Evolutionary conservation across 345 rosid species (phyloP).

Genomic region (Camelina hispida): DNA sequence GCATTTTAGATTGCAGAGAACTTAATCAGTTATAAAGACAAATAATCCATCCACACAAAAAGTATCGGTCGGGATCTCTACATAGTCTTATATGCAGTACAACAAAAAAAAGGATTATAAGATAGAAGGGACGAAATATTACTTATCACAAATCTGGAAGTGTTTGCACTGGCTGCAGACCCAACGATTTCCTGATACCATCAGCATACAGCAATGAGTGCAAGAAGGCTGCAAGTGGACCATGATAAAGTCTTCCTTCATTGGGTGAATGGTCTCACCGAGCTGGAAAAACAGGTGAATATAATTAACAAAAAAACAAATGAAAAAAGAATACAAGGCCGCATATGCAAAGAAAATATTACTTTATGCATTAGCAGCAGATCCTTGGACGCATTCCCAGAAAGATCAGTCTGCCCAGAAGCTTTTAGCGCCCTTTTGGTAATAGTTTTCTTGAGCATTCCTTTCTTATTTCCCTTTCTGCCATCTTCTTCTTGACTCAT

Average conservation of each 20-base stretch:
- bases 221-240: slow-evolving; percentile 98
- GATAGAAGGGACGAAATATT: slow-evolving; percentile 45
- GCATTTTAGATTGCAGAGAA: slow-evolving; percentile 28
- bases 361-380: slow-evolving; percentile 97
- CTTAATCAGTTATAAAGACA: slow-evolving; percentile 4
- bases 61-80: not conserved
- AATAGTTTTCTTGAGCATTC: slow-evolving; percentile 80
- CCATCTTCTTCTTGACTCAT: slow-evolving; percentile 97
- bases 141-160: slow-evolving; percentile 96
- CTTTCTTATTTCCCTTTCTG: slow-evolving; percentile 90
- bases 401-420: slow-evolving; percentile 95
- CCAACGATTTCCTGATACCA: slow-evolving; percentile 95
- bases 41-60: slow-evolving; percentile 3
- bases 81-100: slow-evolving; percentile 6
- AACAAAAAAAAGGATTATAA: not conserved
- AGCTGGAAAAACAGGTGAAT: slow-evolving; percentile 60
- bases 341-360: slow-evolving; percentile 34
- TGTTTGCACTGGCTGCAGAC: slow-evolving; percentile 93
- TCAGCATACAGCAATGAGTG: slow-evolving; percentile 82
- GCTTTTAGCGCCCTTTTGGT: slow-evolving; percentile 98
- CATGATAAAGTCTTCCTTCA: slow-evolving; percentile 99
- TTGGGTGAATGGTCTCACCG: slow-evolving; percentile 98
- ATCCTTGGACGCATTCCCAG: slow-evolving; percentile 95
- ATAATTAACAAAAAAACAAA: not conserved
- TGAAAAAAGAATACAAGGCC: not conserved